Evolutionary conservation across 1,284 basidiomycete species (phyloP), one percentile per base, ranked within the genome.

Genomic region (Termitomyces sp.): DNA sequence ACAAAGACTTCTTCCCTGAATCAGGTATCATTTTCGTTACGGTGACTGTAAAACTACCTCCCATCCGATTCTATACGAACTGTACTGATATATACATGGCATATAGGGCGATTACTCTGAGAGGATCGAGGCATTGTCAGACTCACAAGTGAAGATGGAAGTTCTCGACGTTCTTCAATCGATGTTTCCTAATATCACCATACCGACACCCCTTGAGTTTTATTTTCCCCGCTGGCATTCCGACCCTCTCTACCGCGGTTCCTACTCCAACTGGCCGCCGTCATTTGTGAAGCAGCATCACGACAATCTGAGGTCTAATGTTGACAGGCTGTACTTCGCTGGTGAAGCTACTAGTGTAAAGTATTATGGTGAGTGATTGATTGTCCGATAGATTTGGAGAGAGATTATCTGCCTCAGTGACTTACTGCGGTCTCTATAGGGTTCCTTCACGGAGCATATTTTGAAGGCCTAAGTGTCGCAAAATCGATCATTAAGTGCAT

Each of bases 251-350:
- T 84, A 75, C 66, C 75, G 81, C 10, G 86, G 86, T 3, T 79
- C 82, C 6, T 88, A 83, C 61, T 83, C 80, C 13, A 87, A 86
- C 57, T 86, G 84, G 82, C 83, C 83, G 0, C 71, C 83, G 1
- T 72, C 76, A 5, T 83, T 84, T 58, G 64, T 77, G 21, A 72
- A 70, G 9, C 72, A 72, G 26, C 79, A 84, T 52, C 76, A 81
- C 18, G 68, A 72, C 10, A 83, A 85, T 59, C 60, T 86, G 48
- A 71, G 80, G 30, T 80, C 80, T 9, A 80, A 78, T n/a, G 69
- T 86, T 5, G 68, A 71, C 10, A 69, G 73, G 31, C 66, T 86
- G 8, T 84, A 78, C 74, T 86, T 86, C 59, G 80, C 82, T 1
- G 84, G 83, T 3, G 84, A 86, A 64, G 81, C 79, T 4, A 83